Evolutionary conservation across 805 yeast species (phyloP).

Genomic region (Lipomyces spencermartinsiae): DNA sequence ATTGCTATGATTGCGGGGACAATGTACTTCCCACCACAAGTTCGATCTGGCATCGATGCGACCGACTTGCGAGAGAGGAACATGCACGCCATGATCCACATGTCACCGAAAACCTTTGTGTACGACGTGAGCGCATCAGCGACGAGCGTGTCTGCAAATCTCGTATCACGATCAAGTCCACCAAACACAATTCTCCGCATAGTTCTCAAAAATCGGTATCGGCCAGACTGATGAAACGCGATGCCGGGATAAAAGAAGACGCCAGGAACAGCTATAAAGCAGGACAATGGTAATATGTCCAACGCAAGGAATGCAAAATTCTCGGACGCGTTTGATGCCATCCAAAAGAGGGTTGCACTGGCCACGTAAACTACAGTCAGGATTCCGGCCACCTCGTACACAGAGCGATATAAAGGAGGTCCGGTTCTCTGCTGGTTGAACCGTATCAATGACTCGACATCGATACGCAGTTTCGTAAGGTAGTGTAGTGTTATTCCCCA

Average conservation of each 20-base stretch:
- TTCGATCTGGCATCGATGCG: constrained; percentile 45
- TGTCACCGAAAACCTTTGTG: constrained; percentile 75
- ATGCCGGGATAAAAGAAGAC: constrained; percentile 49
- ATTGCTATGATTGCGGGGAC: constrained; percentile 51
- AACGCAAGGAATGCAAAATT: constrained; percentile 42
- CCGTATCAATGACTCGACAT: constrained; percentile 40
- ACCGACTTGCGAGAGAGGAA: constrained; percentile 49
- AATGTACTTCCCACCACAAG: constrained; percentile 47
- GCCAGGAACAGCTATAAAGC: constrained; percentile 48
- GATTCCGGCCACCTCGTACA: constrained; percentile 47
- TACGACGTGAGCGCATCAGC: constrained; percentile 88
- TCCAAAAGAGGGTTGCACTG: constrained; percentile 45
- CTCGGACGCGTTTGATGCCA: constrained; percentile 41
- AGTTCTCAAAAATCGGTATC: constrained; percentile 53
- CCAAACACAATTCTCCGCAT: constrained; percentile 62
- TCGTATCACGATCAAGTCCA: constrained; percentile 58
- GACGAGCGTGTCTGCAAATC: constrained; percentile 80
- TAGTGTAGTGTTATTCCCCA: constrained; percentile 45
- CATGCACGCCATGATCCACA: constrained; percentile 61
- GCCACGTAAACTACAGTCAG: constrained; percentile 41
- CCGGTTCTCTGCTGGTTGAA: constrained; percentile 31
- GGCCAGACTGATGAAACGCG: constrained; percentile 49
- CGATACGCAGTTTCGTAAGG: constrained; percentile 41
- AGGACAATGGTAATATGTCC: constrained; percentile 51
- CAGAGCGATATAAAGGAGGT: constrained; percentile 46